phyloP scores from a whole-genome alignment of 1,284 basidiomycete genomes.

The Tetrapyrgos nigripes region DNA sequence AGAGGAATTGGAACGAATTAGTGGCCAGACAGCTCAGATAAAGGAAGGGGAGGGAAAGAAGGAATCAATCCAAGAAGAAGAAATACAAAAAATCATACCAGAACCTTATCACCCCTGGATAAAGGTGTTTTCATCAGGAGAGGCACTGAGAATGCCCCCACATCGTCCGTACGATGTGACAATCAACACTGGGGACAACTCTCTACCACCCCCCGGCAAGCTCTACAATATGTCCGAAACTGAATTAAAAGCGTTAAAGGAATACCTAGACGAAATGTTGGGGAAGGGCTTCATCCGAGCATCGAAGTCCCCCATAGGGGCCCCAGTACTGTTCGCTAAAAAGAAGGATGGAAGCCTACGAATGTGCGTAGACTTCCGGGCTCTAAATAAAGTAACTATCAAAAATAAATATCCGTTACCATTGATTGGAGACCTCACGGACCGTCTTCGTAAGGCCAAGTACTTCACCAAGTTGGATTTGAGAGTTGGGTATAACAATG shows the following conservation, averaged over 20 bases:
- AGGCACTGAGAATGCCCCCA: too few relatives aligned
- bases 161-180: neutral
- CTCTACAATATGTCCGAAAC: neutral
- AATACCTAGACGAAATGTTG: constrained; percentile 8
- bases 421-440: neutral
- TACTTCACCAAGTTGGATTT: neutral
- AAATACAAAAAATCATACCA: neutral
- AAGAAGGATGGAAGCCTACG: neutral
- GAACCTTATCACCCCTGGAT: neutral
- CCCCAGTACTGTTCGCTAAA: neutral
- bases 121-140: neutral
- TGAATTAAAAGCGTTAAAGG: neutral
- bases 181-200: neutral
- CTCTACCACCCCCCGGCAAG: neutral
- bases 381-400: neutral
- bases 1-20: too few relatives aligned
- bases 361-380: neutral
- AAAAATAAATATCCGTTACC: constrained; percentile 4
- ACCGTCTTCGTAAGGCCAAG: neutral
- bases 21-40: too few relatives aligned
- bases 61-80: too few relatives aligned
- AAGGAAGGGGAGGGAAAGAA: too few relatives aligned
- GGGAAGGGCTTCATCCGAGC: constrained; percentile 5
- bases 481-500: constrained; percentile 5
- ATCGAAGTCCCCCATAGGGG: neutral